A percentile compares a stretch with the other conserved stretches of the same genome.
Evolutionary conservation across 2,329 filamentous ascomycete genomes (phyloP).

Genomic region (Sporothrix pseudoabietina): DNA sequence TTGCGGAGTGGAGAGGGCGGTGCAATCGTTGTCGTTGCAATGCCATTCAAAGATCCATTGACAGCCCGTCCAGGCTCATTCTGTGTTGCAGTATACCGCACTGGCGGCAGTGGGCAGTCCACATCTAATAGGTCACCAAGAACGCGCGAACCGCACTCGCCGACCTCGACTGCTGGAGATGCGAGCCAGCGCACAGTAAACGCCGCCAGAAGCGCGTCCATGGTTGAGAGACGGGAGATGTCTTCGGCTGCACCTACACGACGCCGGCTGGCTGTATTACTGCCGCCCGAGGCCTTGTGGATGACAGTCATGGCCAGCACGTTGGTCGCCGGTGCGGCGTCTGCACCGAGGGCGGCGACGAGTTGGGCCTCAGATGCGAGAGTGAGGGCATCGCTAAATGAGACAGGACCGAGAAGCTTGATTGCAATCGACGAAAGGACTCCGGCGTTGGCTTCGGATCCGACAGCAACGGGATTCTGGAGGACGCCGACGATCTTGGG

Average conservation of each 20-base stretch:
- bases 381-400: constrained; percentile 54
- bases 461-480: constrained; percentile 45
- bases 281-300: constrained; percentile 53
- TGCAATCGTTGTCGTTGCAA: constrained; percentile 28
- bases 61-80: constrained; percentile 6
- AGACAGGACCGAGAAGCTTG: constrained; percentile 58
- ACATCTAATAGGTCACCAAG: constrained; percentile 58
- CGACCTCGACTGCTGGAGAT: constrained; percentile 57
- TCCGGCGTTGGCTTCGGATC: constrained; percentile 32
- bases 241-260: constrained; percentile 41
- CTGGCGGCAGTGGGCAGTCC: constrained; percentile 52
- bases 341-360: constrained; percentile 55
- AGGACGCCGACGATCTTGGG: constrained; percentile 58
- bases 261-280: not conserved
- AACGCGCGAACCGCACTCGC: constrained; percentile 54
- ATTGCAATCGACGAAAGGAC: constrained; percentile 56
- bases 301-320: constrained; percentile 60
- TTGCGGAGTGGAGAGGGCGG: constrained; percentile 44
- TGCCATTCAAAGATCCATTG: constrained; percentile 34
- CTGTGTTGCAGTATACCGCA: constrained; percentile 18
- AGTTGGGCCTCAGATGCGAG: constrained; percentile 56
- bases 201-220: constrained; percentile 52
- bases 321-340: constrained; percentile 59
- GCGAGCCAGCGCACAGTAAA: constrained; percentile 58
- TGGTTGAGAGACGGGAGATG: constrained; percentile 53